Conservation (phyloP, 495 filamentous ascomycete genomes). For the Trichoderma reesei region DNA sequence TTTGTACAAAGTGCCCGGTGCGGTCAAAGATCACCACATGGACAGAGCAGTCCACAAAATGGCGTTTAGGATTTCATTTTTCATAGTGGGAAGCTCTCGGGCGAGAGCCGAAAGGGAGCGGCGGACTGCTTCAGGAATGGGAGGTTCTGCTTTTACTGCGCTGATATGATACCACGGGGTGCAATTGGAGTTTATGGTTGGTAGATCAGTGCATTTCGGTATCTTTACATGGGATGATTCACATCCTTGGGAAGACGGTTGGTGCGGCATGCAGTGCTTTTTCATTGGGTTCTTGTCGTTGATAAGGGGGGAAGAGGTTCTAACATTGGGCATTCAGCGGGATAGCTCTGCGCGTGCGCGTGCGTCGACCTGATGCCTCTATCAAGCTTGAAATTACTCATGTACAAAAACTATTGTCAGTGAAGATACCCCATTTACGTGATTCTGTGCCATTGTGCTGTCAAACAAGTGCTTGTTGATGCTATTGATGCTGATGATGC, state of each 20-base stretch:
- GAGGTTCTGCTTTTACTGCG: background rate
- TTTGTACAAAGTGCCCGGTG: background rate
- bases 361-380: background rate
- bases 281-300: background rate
- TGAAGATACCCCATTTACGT: no score
- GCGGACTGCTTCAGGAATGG: background rate
- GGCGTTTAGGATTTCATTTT: slow-evolving; percentile 3
- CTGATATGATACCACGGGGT: slow-evolving; percentile 7
- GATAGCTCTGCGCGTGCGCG: background rate
- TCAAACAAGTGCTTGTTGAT: background rate
- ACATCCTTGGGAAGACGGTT: background rate
- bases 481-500: background rate
- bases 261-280: background rate
- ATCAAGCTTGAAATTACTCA: no score
- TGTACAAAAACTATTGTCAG: no score
- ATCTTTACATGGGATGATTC: background rate
- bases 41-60: background rate
- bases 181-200: slow-evolving; percentile 3
- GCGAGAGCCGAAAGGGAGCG: background rate
- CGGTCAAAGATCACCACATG: background rate
- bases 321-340: background rate
- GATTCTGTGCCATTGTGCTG: no score
- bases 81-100: background rate
- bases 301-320: background rate
- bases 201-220: background rate